A percentile compares a stretch with the other conserved stretches of the same genome.
Evolutionary conservation across 192 early-diverging fungal genomes (phyloP).

Genomic region (Coemansia sp.): DNA sequence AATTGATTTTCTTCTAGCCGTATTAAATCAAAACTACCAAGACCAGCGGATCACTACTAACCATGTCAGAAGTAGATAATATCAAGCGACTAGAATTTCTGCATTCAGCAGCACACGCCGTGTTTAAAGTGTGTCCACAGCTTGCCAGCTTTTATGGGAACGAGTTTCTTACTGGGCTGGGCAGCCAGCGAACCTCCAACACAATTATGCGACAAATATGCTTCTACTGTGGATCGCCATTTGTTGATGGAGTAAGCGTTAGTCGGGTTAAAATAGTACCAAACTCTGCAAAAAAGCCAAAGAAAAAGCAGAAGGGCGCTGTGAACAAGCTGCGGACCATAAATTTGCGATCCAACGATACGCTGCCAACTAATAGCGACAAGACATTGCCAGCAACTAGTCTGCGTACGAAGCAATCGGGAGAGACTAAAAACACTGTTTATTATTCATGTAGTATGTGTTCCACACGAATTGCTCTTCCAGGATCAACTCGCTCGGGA

Average conservation of each 20-base stretch:
- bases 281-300: not conserved
- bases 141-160: conserved; percentile 44
- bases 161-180: conserved; percentile 23
- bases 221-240: conserved; percentile 32
- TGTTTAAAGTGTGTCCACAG: conserved; percentile 47
- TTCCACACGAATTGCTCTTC: conserved; percentile 21
- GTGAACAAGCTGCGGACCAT: conserved; percentile 7
- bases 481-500: conserved; percentile 23
- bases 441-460: conserved; percentile 35
- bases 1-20: no score
- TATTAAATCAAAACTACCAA: no score
- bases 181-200: conserved; percentile 16
- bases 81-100: conserved; percentile 22
- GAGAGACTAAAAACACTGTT: conserved; percentile 20
- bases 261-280: conserved; percentile 22
- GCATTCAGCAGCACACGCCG: conserved; percentile 35
- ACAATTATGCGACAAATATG: conserved; percentile 32
- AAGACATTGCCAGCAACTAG: no score
- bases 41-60: no score
- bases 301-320: not conserved
- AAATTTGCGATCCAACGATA: conserved; percentile 14
- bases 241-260: conserved; percentile 41
- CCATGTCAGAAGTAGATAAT: conserved; percentile 10
- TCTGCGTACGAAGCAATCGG: conserved; percentile 3
- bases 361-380: no score